Evolutionary conservation across 2,329 filamentous ascomycete genomes (phyloP), one percentile per base, ranked within the genome.

Genomic region (Ceratocystis cubensis): DNA sequence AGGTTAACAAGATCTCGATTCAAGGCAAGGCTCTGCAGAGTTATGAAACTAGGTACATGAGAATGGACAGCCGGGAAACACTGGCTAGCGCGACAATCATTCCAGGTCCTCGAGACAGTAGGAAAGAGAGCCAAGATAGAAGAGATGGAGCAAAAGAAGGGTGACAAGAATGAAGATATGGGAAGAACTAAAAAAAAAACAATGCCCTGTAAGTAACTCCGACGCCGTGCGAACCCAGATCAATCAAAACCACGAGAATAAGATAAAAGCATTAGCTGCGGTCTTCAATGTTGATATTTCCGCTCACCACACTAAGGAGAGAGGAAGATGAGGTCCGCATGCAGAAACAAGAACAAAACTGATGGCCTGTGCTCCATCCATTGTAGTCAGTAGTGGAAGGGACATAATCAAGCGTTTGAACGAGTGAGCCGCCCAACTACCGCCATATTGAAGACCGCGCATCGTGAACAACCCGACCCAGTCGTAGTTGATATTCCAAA

Each of bases 191-290:
- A 22, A 68, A 22, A 62, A 68, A 65, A 68, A 61, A 45, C 65
- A 53, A 68, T 64, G 65, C 65, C 64, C 64, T 66, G 67, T 66
- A 68, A 66, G 53, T 66, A 68, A 68, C 67, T 68, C 67, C 67
- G 64, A 68, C 67, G 67, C 67, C 67, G 67, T 66, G 67, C 67
- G 59, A 68, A 66, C 64, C 64, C 61, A 66, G 44, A 68, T 45
- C 50, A 64, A 64, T 28, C 22, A 66, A 66, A 61, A 66, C 64
- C 67, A 57, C 67, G 56, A 66, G 59, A 64, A 66, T 61, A 68
- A 64, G 48, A 53, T 53, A 66, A 66, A 66, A 53, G 66, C 66
- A 65, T 65, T 65, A 68, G 64, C 64, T 68, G 59, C 48, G 48
- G 59, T 64, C 64, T 37, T 64, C 41, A 64, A 48, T 50, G 37